Evolutionary conservation across 2,329 filamentous ascomycete genomes (phyloP), one percentile per base, ranked within the genome.

Genomic region (Microascus cirrosus): DNA sequence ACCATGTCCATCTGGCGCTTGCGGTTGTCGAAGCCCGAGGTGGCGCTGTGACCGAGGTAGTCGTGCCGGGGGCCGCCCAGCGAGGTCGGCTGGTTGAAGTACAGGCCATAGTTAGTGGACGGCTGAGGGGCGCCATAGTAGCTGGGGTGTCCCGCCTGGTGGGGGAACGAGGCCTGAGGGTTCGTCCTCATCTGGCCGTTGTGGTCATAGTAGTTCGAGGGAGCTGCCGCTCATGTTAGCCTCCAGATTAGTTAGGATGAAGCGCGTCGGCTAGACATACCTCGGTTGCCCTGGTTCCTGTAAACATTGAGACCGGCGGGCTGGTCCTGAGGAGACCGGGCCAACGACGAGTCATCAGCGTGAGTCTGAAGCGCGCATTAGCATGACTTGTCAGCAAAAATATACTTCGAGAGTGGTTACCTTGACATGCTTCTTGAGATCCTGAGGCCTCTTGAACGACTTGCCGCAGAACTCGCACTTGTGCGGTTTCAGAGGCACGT

Each of bases 401-500:
- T 6, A 20, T 1, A 8, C 6, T 11, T 3, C 5, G 20, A 13
- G 45, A 13, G 3, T 50, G 45, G 71, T 62, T 71, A 82, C 79
- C 77, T 97, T 99, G 73, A 97, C 91, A 71, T 99, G 94, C 79
- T 99, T 99, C 84, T 99, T 97, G 67, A 99, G 73, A 77, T 99
- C 94, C 76, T 99, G 94, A 2, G 94, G 94, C 36, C 94, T 89
- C 83, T 99, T 99, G 82, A 99, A 99, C 1, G 92, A 92, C 79
- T 99, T 99, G 70, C 90, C 90, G 70, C 94, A 99, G 75, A 96
- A 95, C 70, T 96, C 92, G 73, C 94, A 99, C 75, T 96, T 97
- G 78, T 99, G 94, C 64, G 94, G 94, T 81, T 99, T 99, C 61
- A 99, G 79, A 1, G 94, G 94, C n/a, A 99, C 93, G 71, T 99